Evolutionary conservation across 2,329 filamentous ascomycete genomes (phyloP).

Genomic region (Fusarium liriodendri): DNA sequence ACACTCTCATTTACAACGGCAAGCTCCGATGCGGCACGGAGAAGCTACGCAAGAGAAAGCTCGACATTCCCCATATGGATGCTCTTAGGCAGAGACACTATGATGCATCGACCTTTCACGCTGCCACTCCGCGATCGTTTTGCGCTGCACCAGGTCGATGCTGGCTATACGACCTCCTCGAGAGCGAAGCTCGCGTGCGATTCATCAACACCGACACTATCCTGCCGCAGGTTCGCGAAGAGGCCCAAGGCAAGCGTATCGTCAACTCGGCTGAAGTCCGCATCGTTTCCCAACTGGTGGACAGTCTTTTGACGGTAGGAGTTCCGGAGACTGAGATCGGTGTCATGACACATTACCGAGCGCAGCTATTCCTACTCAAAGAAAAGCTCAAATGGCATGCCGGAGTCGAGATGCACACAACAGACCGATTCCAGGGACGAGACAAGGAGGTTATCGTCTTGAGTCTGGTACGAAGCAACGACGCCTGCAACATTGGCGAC

Average conservation of each 20-base stretch:
- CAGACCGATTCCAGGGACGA: slow-evolving; percentile 94
- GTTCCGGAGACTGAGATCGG: slow-evolving; percentile 83
- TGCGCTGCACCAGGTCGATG: slow-evolving; percentile 71
- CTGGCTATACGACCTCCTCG: slow-evolving; percentile 80
- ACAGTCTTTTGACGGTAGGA: slow-evolving; percentile 80
- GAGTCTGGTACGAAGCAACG: slow-evolving; percentile 88
- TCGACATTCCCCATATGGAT: slow-evolving; percentile 75
- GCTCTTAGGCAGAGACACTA: slow-evolving; percentile 71
- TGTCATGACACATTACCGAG: slow-evolving; percentile 96
- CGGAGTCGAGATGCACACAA: slow-evolving; percentile 92
- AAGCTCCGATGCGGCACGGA: slow-evolving; percentile 89
- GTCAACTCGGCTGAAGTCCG: slow-evolving; percentile 87
- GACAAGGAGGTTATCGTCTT: slow-evolving; percentile 95
- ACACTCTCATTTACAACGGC: slow-evolving; percentile 92
- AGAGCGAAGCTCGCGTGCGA: slow-evolving; percentile 78
- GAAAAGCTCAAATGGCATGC: slow-evolving; percentile 71
- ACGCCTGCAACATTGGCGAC: slow-evolving; percentile 85
- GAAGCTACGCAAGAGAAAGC: slow-evolving; percentile 74
- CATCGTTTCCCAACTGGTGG: slow-evolving; percentile 83
- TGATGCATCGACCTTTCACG: slow-evolving; percentile 58
- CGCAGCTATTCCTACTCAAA: slow-evolving; percentile 86
- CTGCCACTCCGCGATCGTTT: slow-evolving; percentile 58
- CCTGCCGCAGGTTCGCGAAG: slow-evolving; percentile 72
- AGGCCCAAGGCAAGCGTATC: slow-evolving; percentile 84
- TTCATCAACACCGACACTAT: slow-evolving; percentile 92